phyloP scores from a whole-genome alignment of 1,284 basidiomycete species.

The Pseudozyma thailandica region DNA sequence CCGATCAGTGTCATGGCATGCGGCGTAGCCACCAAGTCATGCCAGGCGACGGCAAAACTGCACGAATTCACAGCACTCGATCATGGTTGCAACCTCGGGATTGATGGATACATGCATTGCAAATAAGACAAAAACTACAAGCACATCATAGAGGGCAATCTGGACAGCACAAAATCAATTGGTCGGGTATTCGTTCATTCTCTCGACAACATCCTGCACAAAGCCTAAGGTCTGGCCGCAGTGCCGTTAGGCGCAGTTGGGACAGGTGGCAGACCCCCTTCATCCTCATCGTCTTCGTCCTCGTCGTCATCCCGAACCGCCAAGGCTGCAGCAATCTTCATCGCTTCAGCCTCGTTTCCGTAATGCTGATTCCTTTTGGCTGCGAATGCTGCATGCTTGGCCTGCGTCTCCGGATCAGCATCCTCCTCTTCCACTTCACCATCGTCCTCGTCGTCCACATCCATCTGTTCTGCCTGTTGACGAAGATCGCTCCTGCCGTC shows the following conservation, averaged over 20 bases:
- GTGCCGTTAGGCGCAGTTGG: constrained; percentile 27
- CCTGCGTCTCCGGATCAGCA: constrained; percentile 27
- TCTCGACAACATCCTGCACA: background rate
- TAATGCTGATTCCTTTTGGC: constrained; percentile 66
- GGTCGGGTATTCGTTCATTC: background rate
- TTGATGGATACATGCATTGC: background rate
- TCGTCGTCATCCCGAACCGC: constrained; percentile 63
- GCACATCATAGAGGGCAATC: too few species aligned
- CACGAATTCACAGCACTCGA: too few species aligned
- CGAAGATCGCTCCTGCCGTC: constrained; percentile 49
- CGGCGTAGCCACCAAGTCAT: too few species aligned
- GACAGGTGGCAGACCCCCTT: constrained; percentile 23
- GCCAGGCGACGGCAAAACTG: too few species aligned
- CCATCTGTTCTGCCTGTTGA: constrained; percentile 48
- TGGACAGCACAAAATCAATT: too few species aligned
- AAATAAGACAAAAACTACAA: background rate
- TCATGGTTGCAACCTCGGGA: too few species aligned
- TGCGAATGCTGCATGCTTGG: constrained; percentile 62
- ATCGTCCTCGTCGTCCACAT: constrained; percentile 38
- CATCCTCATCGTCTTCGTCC: constrained; percentile 54
- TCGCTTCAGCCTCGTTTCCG: constrained; percentile 66
- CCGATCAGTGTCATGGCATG: too few species aligned
- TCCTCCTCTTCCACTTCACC: constrained; percentile 54
- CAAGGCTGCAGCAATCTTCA: constrained; percentile 60
- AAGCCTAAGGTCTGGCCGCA: constrained; percentile 14